These are phyloP conservation scores for Pascua guehoae DNA, from an alignment of 1,284 basidiomycete species.

Conservation along the genomic window DNA sequence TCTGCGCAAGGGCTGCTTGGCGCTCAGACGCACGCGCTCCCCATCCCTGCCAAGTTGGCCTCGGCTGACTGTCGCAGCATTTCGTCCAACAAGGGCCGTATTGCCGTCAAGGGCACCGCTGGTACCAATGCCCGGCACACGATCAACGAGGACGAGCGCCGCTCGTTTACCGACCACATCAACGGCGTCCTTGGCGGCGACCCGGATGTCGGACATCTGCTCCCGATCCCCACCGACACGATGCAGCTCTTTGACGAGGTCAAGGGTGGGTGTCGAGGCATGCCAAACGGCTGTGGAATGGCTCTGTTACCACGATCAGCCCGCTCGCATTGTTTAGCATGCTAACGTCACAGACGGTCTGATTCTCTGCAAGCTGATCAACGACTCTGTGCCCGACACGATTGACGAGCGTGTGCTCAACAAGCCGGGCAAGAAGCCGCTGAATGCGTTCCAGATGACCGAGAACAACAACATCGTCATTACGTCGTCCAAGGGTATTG, in stretches of 20 bases:
- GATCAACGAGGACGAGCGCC: conserved; percentile 94
- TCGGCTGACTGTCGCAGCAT: conserved; percentile 48
- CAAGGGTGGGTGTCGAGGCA: conserved; percentile 52
- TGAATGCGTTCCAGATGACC: conserved; percentile 97
- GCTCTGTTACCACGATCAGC: not conserved
- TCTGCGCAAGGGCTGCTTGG: not conserved
- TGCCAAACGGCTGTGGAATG: not conserved
- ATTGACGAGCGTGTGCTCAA: conserved; percentile 98
- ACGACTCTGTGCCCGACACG: conserved; percentile 97
- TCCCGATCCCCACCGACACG: conserved; percentile 93
- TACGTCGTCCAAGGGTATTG: conserved; percentile 94
- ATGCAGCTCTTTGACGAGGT: conserved; percentile 99
- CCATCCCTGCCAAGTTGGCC: conserved; percentile 20
- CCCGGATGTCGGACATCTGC: conserved; percentile 71
- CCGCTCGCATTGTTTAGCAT: not conserved
- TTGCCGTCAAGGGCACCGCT: conserved; percentile 83
- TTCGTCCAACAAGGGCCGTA: conserved; percentile 75
- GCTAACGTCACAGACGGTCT: conserved; percentile 66
- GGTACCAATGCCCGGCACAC: conserved; percentile 96
- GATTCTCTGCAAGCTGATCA: conserved; percentile 96
- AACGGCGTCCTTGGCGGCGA: conserved; percentile 87
- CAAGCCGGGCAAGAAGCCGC: conserved; percentile 61
- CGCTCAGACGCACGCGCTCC: not conserved
- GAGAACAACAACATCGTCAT: conserved; percentile 99
- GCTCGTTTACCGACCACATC: conserved; percentile 96